These are phyloP conservation scores for Podaxis sp. DNA, from an alignment of 768 basidiomycete genomes.

Conservation along the genomic window DNA sequence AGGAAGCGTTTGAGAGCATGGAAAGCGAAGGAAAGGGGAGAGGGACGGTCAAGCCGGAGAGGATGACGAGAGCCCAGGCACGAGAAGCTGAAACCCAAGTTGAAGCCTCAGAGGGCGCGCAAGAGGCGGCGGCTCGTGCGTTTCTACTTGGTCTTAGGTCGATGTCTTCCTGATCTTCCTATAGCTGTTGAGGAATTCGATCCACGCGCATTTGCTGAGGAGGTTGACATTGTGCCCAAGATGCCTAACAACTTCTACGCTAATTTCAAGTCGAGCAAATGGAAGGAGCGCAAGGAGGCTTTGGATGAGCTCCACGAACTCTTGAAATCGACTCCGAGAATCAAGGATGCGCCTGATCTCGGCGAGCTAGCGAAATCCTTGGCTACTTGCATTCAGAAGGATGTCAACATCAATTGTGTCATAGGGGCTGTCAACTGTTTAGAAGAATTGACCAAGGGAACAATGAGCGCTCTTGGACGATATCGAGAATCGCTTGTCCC, in stretches of 20 bases:
- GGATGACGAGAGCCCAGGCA: conserved; percentile 74
- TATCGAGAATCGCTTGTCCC: conserved; percentile 72
- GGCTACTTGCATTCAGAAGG: conserved; percentile 77
- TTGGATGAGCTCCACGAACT: conserved; percentile 79
- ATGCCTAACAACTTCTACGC: conserved; percentile 76
- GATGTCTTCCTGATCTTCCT: conserved; percentile 15
- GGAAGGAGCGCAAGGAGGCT: conserved; percentile 96
- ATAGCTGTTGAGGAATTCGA: conserved; percentile 62
- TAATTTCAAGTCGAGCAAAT: conserved; percentile 85
- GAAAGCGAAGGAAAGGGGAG: conserved; percentile 86
- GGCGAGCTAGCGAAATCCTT: conserved; percentile 75
- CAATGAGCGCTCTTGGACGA: conserved; percentile 72
- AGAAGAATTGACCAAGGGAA: conserved; percentile 82
- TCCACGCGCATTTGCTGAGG: conserved; percentile 78
- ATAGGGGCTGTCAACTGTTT: conserved; percentile 83
- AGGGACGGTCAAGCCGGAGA: conserved; percentile 75
- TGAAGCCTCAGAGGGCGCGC: conserved; percentile 36
- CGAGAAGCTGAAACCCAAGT: conserved; percentile 61
- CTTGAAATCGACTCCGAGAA: conserved; percentile 67
- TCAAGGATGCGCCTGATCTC: conserved; percentile 79
- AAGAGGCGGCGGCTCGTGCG: conserved; percentile 46
- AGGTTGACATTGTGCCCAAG: conserved; percentile 73
- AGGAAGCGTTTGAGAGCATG: conserved; percentile 83
- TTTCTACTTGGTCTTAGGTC: conserved; percentile 7
- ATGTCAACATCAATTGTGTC: conserved; percentile 96